phyloP scores from a whole-genome alignment of 306 rosid genomes.

The Delonix regia region DNA sequence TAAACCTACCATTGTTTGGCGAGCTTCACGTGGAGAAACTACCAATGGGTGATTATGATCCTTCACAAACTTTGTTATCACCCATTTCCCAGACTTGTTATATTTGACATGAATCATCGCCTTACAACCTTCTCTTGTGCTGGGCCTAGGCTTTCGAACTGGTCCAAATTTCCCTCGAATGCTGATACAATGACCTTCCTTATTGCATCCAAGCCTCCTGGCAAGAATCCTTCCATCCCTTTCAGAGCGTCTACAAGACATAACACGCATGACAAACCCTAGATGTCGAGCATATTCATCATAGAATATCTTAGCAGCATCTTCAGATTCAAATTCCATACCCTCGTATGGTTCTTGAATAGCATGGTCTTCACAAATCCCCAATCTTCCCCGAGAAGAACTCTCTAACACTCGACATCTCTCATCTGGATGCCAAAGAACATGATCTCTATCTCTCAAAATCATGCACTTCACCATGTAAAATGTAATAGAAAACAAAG shows the following conservation, averaged over 20 bases:
- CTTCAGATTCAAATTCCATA: constrained; percentile 92
- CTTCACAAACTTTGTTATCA: constrained; percentile 84
- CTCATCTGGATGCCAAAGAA: constrained; percentile 70
- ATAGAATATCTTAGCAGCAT: constrained; percentile 92
- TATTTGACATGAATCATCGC: constrained; percentile 94
- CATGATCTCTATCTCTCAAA: constrained; percentile 32
- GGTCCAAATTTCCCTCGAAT: constrained; percentile 78
- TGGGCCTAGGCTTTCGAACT: constrained; percentile 77
- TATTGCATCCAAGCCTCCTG: constrained; percentile 93
- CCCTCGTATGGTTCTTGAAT: constrained; percentile 81
- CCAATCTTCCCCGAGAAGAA: constrained; percentile 48
- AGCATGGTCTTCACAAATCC: constrained; percentile 49
- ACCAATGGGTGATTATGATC: constrained; percentile 90
- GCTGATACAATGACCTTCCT: constrained; percentile 88
- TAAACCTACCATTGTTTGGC: constrained; percentile 84
- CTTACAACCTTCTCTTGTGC: constrained; percentile 97
- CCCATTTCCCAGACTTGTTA: constrained; percentile 91
- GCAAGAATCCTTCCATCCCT: constrained; percentile 96
- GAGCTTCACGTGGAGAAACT: constrained; percentile 93
- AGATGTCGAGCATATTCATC: constrained; percentile 83
- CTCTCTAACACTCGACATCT: constrained; percentile 52
- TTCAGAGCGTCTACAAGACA: constrained; percentile 97
- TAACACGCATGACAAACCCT: constrained; percentile 96
- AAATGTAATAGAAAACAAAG: not conserved
- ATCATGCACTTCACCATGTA: constrained; percentile 16